A percentile compares a stretch with the other conserved stretches of the same genome.
These are phyloP conservation scores for Trichoderma endophyticum DNA, from an alignment of 2,329 filamentous ascomycete genomes.

Conservation along the genomic window DNA sequence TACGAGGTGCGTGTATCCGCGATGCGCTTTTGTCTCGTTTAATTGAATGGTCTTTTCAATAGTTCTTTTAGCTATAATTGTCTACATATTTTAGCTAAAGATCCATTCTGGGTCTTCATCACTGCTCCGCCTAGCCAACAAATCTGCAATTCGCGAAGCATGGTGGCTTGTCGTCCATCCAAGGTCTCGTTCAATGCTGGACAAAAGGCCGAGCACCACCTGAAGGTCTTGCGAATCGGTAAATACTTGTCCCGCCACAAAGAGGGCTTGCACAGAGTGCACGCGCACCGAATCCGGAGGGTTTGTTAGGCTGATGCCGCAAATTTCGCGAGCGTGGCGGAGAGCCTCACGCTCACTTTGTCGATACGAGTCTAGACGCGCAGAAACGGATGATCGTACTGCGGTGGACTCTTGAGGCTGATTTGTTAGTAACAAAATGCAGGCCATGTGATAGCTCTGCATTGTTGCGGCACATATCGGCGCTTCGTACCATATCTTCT, in stretches of 20 bases:
- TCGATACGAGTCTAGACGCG: slow-evolving; percentile 5
- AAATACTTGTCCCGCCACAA: slow-evolving; percentile 7
- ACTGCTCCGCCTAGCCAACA: not conserved
- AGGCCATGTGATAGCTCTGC: slow-evolving; percentile 13
- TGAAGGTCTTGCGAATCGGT: not conserved
- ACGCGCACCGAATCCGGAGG: slow-evolving; percentile 6
- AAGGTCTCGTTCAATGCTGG: not conserved
- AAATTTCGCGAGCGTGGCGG: slow-evolving; percentile 8
- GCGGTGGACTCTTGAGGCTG: slow-evolving; percentile 13
- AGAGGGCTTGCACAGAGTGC: slow-evolving; percentile 1
- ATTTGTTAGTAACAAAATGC: slow-evolving; percentile 7
- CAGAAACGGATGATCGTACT: slow-evolving; percentile 1
- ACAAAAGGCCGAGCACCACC: not conserved
- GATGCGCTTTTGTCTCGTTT: not conserved
- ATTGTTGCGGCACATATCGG: slow-evolving; percentile 12
- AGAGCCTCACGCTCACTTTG: slow-evolving; percentile 12
- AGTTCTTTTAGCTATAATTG: not conserved
- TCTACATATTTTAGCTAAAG: not conserved
- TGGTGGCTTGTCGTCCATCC: slow-evolving; percentile 12
- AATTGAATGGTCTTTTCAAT: not conserved
- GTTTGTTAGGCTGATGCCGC: not conserved
- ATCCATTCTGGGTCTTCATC: not conserved
- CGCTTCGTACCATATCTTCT: slow-evolving; percentile 12
- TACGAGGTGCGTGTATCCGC: not conserved
- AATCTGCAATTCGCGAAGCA: slow-evolving; percentile 1